Evolutionary conservation across 371 early-diverging fungal species (phyloP).

Genomic region (Capniomyces stellatus): DNA sequence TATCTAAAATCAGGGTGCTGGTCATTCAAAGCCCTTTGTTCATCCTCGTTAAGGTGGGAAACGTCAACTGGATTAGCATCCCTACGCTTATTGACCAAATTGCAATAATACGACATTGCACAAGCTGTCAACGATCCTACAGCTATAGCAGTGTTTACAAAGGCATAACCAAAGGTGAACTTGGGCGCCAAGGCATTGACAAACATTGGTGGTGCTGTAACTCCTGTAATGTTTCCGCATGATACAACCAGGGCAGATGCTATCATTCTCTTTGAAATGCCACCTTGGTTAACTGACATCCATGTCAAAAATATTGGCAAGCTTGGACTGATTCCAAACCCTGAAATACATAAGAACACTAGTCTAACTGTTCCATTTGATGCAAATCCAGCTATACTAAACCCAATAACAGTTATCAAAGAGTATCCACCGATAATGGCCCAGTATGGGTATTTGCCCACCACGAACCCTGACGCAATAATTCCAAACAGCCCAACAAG

Average conservation of each 20-base stretch:
- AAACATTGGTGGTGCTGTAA: conserved; percentile 21
- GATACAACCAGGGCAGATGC: conserved; percentile 16
- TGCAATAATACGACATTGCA: neutral
- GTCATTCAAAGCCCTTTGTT: neutral
- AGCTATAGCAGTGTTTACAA: neutral
- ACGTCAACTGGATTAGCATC: neutral
- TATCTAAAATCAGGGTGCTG: conserved; percentile 4
- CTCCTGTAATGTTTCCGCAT: conserved; percentile 18
- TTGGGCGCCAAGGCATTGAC: conserved; percentile 12
- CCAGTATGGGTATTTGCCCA: conserved; percentile 5
- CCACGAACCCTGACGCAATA: neutral
- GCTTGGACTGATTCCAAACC: conserved; percentile 19
- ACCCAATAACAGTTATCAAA: neutral
- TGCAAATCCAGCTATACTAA: neutral
- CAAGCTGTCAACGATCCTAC: neutral
- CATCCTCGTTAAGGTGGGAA: neutral
- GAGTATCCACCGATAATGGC: conserved; percentile 12
- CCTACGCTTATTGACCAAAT: neutral
- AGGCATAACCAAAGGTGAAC: conserved; percentile 18
- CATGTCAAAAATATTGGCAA: conserved; percentile 18
- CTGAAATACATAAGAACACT: conserved; percentile 17
- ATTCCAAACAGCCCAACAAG: conserved; percentile 8
- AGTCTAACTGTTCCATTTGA: neutral
- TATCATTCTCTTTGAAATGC: conserved; percentile 17
- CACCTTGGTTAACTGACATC: conserved; percentile 19